Percentiles rank a stretch among this genome's conserved stretches.
Evolutionary conservation across 1,139 yeast species (phyloP).

Genomic region (Sugiyamaella xylanicola): DNA sequence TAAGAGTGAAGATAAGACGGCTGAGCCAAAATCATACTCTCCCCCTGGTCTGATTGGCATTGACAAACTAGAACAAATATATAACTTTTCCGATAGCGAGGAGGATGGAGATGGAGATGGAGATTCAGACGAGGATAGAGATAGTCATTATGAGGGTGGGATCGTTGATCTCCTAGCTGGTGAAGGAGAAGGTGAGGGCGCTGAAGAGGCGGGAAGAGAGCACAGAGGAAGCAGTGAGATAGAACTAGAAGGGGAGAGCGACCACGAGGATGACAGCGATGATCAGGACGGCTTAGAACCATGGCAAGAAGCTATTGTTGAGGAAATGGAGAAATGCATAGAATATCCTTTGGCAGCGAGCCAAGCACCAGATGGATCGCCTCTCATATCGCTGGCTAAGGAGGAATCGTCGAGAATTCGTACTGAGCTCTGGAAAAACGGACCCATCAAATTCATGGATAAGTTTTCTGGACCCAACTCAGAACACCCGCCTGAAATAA

Average conservation of each 20-base stretch:
- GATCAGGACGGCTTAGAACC: slow-evolving; percentile 22
- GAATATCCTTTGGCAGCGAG: slow-evolving; percentile 25
- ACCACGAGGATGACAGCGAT: slow-evolving; percentile 13
- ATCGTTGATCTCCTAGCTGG: too few relatives aligned
- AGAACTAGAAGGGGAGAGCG: too few relatives aligned
- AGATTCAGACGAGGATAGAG: neutral
- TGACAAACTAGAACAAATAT: slow-evolving; percentile 17
- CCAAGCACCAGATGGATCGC: slow-evolving; percentile 11
- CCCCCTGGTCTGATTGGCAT: slow-evolving; percentile 11
- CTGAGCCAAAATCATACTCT: neutral
- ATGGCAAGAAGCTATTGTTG: slow-evolving; percentile 33
- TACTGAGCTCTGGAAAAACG: slow-evolving; percentile 59
- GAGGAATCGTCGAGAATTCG: slow-evolving; percentile 56
- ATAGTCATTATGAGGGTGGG: slow-evolving; percentile 9
- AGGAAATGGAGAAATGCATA: slow-evolving; percentile 33
- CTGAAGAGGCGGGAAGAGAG: slow-evolving; percentile 2
- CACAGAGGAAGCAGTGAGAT: too few relatives aligned
- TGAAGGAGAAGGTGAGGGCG: slow-evolving; percentile 14
- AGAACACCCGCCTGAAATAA: slow-evolving; percentile 49
- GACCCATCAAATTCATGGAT: slow-evolving; percentile 60
- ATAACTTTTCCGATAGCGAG: slow-evolving; percentile 17
- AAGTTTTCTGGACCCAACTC: slow-evolving; percentile 60
- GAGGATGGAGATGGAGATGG: slow-evolving; percentile 12
- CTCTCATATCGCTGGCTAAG: slow-evolving; percentile 39
- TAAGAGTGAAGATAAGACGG: neutral